Evolutionary conservation across 2,329 filamentous ascomycete species (phyloP).

Genomic region (Cladorrhinum sp.): DNA sequence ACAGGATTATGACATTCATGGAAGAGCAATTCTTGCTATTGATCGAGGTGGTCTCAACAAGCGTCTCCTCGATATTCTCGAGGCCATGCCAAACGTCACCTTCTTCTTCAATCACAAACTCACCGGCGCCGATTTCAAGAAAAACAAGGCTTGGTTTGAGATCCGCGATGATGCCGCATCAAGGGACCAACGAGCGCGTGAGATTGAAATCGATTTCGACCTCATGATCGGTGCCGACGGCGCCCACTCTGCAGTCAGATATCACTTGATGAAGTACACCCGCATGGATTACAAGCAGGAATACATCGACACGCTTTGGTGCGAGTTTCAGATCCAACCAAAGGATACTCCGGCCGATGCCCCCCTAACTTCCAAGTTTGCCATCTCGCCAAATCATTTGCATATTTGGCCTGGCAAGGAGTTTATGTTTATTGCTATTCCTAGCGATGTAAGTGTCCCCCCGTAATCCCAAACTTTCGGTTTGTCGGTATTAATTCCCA

Average conservation of each 20-base stretch:
- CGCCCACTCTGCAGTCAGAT: slow-evolving; percentile 85
- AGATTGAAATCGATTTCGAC: slow-evolving; percentile 85
- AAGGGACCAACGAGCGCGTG: slow-evolving; percentile 49
- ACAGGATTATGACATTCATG: slow-evolving; percentile 89
- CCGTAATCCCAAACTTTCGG: neutral
- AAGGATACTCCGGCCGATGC: slow-evolving; percentile 30
- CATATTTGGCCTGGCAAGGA: slow-evolving; percentile 95
- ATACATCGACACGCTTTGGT: slow-evolving; percentile 97
- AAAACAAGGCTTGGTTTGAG: slow-evolving; percentile 86
- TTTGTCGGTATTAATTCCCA: slow-evolving; percentile 16
- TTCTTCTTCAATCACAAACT: slow-evolving; percentile 93
- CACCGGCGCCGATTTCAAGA: slow-evolving; percentile 79
- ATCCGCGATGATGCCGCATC: slow-evolving; percentile 37
- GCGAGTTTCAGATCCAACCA: slow-evolving; percentile 81
- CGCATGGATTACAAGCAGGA: slow-evolving; percentile 89
- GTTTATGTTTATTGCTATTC: slow-evolving; percentile 98
- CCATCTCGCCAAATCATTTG: slow-evolving; percentile 85
- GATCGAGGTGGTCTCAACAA: slow-evolving; percentile 84
- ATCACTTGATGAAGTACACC: slow-evolving; percentile 93
- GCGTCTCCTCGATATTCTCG: slow-evolving; percentile 76
- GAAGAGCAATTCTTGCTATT: slow-evolving; percentile 70
- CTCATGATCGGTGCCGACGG: slow-evolving; percentile 93
- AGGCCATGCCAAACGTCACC: slow-evolving; percentile 81
- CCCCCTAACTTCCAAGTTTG: slow-evolving; percentile 52
- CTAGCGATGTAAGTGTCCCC: slow-evolving; percentile 53